Evolutionary conservation across 1,284 basidiomycete genomes (phyloP).

Genomic region (Trichosporon sp.): DNA sequence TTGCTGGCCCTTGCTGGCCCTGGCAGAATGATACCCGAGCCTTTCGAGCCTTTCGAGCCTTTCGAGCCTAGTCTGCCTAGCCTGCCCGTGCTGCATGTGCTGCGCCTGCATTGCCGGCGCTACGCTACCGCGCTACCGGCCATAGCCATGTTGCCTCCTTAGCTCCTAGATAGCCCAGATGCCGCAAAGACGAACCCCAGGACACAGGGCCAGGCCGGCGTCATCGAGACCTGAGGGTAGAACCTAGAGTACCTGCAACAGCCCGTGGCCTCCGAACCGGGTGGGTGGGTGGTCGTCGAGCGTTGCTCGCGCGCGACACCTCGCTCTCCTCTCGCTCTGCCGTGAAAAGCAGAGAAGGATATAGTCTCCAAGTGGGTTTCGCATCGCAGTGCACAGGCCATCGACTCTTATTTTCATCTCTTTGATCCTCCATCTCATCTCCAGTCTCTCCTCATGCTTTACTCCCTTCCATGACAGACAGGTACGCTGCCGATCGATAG

Average conservation of each 20-base stretch:
- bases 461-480: neutral
- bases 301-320: neutral
- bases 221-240: constrained; percentile 6
- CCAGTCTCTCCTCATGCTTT: constrained; percentile 6
- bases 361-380: constrained; percentile 6
- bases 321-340: neutral
- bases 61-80: neutral
- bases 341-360: neutral
- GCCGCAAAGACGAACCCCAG: neutral
- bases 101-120: neutral
- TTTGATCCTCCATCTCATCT: constrained; percentile 5
- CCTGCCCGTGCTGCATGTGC: neutral
- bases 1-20: neutral
- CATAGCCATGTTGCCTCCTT: constrained; percentile 1
- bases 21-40: constrained; percentile 6
- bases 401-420: constrained; percentile 1
- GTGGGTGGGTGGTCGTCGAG: neutral
- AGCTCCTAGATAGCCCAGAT: neutral
- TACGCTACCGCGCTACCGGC: constrained; percentile 4
- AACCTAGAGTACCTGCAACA: neutral
- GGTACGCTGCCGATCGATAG: constrained; percentile 2
- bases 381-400: constrained; percentile 3
- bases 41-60: neutral
- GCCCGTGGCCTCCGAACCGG: neutral
- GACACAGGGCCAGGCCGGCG: constrained; percentile 11